Base-by-base conservation (phyloP, 441 rosid genomes). In the Syzygium malaccense region DNA sequence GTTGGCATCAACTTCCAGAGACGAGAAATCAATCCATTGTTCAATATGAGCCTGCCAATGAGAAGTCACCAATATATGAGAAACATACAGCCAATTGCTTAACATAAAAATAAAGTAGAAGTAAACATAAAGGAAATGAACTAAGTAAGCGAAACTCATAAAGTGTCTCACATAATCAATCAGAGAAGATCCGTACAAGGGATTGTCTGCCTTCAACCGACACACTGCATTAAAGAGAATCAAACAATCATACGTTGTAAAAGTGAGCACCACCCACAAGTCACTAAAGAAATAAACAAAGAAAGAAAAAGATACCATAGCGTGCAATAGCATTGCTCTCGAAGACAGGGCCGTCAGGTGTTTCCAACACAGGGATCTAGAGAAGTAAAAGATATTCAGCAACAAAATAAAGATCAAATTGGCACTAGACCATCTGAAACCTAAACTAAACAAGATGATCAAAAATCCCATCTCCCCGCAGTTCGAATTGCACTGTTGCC, bases 251-350 rank as follows among this genome's bases (percentile, higher is more conserved):
- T 30, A 60, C 80, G 85, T 4, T 41, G n/a, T 13, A 6, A 45
- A 37, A 88, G 55, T 75, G 55, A 37, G 54, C n/a, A 75, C 53
- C 8, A 9, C 83, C 51, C 83, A 75, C 26, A 13, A 75, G 51
- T 23, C 45, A 12, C n/a, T 23, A 13, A 41, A 41, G 51, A 75
- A 75, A 41, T 75, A 41, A 41, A 75, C n/a, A 37, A 53, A 55
- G 37, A 75, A 54, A 79, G 30, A 75, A 26, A 60, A 45, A 49
- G 33, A 30, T 88, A 98, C 99, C 98, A 78, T 96, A 96, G 18
- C 98, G 97, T 19, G 98, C 98, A 89, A 98, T 96, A 7, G 99
- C 98, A 88, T 96, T 98, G 95, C 99, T 98, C 93, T 98, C 99
- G 79, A 95, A 96, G 32, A 98, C 64, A 18, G 96, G 88, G 89